Evolutionary conservation across 1,284 basidiomycete species (phyloP), one percentile per base, ranked within the genome.

Genomic region (Megacollybia platyphylla): DNA sequence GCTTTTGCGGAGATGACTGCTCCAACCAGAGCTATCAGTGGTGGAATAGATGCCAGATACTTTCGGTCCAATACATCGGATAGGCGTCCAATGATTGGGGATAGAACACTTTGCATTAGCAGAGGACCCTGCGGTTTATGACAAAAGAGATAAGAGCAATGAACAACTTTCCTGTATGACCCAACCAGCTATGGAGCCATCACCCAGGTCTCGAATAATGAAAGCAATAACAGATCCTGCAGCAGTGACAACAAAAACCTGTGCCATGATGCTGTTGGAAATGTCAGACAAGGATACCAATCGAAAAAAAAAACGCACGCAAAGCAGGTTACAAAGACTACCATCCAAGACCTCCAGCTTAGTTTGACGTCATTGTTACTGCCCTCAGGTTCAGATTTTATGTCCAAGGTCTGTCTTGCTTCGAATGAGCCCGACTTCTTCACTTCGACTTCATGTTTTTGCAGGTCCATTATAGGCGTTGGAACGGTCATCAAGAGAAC

Each of bases 11-110:
- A 49, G 29, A 49, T 47, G 38, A 49, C 44, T n/a, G 48, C 41
- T n/a, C 48, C 48, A 15, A 42, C 48, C 36, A 49, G 44, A 5
- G 48, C 48, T 39, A 49, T 48, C 10, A 49, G 24, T 18, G 48
- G 48, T 1, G 48, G 48, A 11, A 49, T 10, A 9, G 46, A 46
- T 26, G 48, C 44, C 5, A 49, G 41, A 36, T 49, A 49, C 34
- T 49, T 49, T 36, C 48, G 46, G 38, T 49, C 48, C 7, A 49
- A 43, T 8, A 49, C 48, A 36, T 49, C 48, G 7, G 48, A 49
- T 32, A 49, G 44, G 2, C 48, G 44, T 5, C 48, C 48, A 39
- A 48, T 36, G 8, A 48, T 29, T 9, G 48, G 48, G 7, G 44
- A 48, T 17, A 49, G 20, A 6, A 49, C 48, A 6, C 42, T 48